These are phyloP conservation scores for Peronospora destructor DNA, from an alignment of 352 stramenopile genomes.

Conservation along the genomic window DNA sequence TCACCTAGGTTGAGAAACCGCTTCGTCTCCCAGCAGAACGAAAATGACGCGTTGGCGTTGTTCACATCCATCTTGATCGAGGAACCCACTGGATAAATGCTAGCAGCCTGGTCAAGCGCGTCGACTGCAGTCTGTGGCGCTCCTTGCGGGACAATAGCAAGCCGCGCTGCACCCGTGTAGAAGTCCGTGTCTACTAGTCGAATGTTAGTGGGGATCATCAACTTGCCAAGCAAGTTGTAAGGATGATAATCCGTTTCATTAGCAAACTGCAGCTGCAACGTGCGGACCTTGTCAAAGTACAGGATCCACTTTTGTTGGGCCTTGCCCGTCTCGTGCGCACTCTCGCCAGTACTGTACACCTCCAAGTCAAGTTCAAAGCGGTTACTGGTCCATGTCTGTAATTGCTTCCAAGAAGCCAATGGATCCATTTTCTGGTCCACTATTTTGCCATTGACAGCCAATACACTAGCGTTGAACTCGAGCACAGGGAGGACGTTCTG, in stretches of 20 bases:
- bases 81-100: conserved; percentile 46
- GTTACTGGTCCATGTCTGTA: conserved; percentile 44
- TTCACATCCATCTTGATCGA: conserved; percentile 36
- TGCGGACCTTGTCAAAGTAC: conserved; percentile 63
- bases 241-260: conserved; percentile 57
- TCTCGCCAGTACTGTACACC: conserved; percentile 47
- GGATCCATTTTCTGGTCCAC: conserved; percentile 27
- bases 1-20: conserved; percentile 28
- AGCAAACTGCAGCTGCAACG: conserved; percentile 55
- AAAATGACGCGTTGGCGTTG: conserved; percentile 25
- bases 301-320: conserved; percentile 58
- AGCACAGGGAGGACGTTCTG: conserved; percentile 55
- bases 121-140: conserved; percentile 18
- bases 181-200: conserved; percentile 58
- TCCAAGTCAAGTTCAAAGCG: conserved; percentile 68
- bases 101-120: conserved; percentile 43
- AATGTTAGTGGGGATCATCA: conserved; percentile 67
- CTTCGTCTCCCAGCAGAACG: conserved; percentile 60
- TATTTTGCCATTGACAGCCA: conserved; percentile 43
- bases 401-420: conserved; percentile 11
- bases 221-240: conserved; percentile 60
- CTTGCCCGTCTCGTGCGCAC: conserved; percentile 16
- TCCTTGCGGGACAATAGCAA: conserved; percentile 50
- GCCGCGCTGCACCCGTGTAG: conserved; percentile 49
- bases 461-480: conserved; percentile 58